Percentiles rank a stretch among this genome's conserved stretches.
Evolutionary conservation across 1,139 yeast species (phyloP).

Genomic region (Spencermartinsiella ligniputridi): DNA sequence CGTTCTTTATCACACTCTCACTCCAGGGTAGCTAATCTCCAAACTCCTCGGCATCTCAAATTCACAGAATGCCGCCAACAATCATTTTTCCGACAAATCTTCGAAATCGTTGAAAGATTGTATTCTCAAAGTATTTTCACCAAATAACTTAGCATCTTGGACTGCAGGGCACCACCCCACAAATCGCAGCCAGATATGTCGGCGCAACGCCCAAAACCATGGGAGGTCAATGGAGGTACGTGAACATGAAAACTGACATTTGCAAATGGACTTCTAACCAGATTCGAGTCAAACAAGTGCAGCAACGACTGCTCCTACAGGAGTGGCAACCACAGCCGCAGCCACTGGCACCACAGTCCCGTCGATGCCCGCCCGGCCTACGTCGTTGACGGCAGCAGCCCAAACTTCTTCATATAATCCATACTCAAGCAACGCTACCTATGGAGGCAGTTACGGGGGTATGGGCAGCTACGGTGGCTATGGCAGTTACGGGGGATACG

Average conservation of each 20-base stretch:
- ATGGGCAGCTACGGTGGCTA: constrained; percentile 26
- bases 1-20: no score
- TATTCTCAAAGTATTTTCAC: no score
- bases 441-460: constrained; percentile 14
- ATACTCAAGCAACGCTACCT: constrained; percentile 16
- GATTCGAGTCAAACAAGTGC: constrained; percentile 25
- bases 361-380: constrained; percentile 29
- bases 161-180: no score
- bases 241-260: constrained; percentile 23
- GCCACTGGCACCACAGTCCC: constrained; percentile 22
- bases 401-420: constrained; percentile 23
- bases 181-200: no score
- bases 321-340: constrained; percentile 11
- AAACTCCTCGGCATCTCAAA: no score
- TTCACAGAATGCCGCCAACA: no score
- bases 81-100: no score
- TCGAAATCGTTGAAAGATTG: no score
- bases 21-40: no score
- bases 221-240: constrained; percentile 55
- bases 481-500: constrained; percentile 24
- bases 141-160: no score
- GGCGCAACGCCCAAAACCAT: constrained; percentile 68
- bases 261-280: no score
- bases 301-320: constrained; percentile 24
- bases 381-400: constrained; percentile 23